Conservation (phyloP, 2,329 filamentous ascomycete species). For the Akanthomyces lecanii region DNA sequence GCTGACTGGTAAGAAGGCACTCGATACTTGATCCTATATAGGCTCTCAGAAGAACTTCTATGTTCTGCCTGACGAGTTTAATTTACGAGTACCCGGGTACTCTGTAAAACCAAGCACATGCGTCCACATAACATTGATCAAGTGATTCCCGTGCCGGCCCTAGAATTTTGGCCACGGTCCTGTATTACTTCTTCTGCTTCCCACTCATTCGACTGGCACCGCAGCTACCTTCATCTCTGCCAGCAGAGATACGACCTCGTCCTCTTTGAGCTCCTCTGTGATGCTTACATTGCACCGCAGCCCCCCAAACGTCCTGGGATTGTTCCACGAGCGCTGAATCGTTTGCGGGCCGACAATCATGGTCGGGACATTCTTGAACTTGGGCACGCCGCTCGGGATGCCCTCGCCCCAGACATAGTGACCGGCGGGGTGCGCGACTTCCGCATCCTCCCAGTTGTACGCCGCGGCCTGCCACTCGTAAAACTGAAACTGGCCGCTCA, state of each 20-base stretch:
- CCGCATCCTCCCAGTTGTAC: background rate
- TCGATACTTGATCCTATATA: slow-evolving; percentile 3
- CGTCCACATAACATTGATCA: background rate
- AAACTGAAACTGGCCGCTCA: slow-evolving; percentile 8
- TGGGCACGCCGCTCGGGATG: background rate
- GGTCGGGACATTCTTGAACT: slow-evolving; percentile 3
- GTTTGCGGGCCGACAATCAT: slow-evolving; percentile 12
- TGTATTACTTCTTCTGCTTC: background rate
- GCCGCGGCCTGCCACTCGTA: slow-evolving; percentile 14
- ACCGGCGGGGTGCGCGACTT: background rate
- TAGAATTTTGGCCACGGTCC: background rate
- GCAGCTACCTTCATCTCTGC: slow-evolving; percentile 13
- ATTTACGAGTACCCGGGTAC: slow-evolving; percentile 2
- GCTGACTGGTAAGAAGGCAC: background rate
- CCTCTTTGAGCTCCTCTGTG: slow-evolving; percentile 1
- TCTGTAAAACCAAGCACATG: background rate
- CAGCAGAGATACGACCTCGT: slow-evolving; percentile 11
- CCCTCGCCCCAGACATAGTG: slow-evolving; percentile 6
- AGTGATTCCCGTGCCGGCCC: background rate
- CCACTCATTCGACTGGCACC: background rate
- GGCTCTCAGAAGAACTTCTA: background rate
- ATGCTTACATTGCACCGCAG: background rate
- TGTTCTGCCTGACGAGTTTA: background rate
- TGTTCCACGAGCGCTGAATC: slow-evolving; percentile 11
- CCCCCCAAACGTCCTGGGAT: slow-evolving; percentile 4